A percentile compares a stretch with the other conserved stretches of the same genome.
phyloP scores from a whole-genome alignment of 441 rosid genomes.

The Erysimum pusillum region DNA sequence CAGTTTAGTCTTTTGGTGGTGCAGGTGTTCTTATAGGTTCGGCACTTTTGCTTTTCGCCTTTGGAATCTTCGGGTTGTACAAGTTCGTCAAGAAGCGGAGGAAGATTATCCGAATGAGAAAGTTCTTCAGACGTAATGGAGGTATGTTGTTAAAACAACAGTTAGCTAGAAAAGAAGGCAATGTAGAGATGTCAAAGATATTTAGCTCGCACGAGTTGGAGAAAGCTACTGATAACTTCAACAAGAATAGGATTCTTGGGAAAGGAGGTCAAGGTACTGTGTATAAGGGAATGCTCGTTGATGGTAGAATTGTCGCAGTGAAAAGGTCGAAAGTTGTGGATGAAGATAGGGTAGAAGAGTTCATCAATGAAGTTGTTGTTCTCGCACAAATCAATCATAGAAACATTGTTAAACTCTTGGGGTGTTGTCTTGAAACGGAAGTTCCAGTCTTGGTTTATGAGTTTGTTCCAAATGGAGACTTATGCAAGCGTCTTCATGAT shows the following conservation, averaged over 20 bases:
- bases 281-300: conserved; percentile 46
- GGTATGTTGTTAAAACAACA: conserved; percentile 49
- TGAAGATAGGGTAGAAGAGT: conserved; percentile 44
- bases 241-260: conserved; percentile 49
- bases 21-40: conserved; percentile 44
- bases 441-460: conserved; percentile 48
- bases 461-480: conserved; percentile 42
- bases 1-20: background rate
- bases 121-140: conserved; percentile 53
- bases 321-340: conserved; percentile 37
- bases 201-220: conserved; percentile 51
- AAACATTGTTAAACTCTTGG: conserved; percentile 46
- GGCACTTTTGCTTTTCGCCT: conserved; percentile 10
- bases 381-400: conserved; percentile 40
- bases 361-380: conserved; percentile 46
- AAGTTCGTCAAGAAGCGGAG: background rate
- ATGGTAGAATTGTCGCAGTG: conserved; percentile 39
- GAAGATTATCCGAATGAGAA: background rate
- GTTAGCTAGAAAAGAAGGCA: conserved; percentile 41
- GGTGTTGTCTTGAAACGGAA: conserved; percentile 48
- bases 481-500: conserved; percentile 38
- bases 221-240: conserved; percentile 54
- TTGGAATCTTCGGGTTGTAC: conserved; percentile 38
- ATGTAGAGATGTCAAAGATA: conserved; percentile 48
- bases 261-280: conserved; percentile 61